A percentile compares a stretch with the other conserved stretches of the same genome.
Evolutionary conservation across 495 filamentous ascomycete genomes (phyloP).

Genomic region (Aspergillus kassunensis): DNA sequence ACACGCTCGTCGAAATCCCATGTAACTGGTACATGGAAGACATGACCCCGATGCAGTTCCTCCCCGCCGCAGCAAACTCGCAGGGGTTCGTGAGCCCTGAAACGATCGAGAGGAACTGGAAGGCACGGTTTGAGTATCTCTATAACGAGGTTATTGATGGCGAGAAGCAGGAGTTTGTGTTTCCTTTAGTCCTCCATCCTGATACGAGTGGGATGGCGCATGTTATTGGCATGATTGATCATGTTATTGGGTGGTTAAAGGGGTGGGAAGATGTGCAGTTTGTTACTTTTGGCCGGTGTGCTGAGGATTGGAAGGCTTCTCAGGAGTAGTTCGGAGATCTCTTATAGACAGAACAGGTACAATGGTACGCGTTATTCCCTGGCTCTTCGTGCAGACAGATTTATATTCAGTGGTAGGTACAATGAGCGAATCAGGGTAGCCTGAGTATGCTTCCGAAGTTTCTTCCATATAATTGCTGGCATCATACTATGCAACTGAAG

Average conservation of each 20-base stretch:
- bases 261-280: constrained; percentile 39
- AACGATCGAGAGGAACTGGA: constrained; percentile 46
- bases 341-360: too few species aligned
- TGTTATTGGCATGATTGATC: constrained; percentile 48
- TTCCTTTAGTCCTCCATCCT: constrained; percentile 45
- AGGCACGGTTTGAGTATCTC: constrained; percentile 34
- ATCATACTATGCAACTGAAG: too few species aligned
- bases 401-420: too few species aligned
- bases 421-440: too few species aligned
- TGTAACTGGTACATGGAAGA: constrained; percentile 48
- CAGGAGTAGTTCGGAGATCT: too few species aligned
- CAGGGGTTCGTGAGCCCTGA: constrained; percentile 45
- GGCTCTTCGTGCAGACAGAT: too few species aligned
- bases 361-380: too few species aligned
- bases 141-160: constrained; percentile 20
- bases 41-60: constrained; percentile 45
- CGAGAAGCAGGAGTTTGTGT: constrained; percentile 19
- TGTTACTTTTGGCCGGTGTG: constrained; percentile 15
- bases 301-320: constrained; percentile 5
- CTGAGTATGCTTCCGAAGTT: too few species aligned
- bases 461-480: too few species aligned
- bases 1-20: constrained; percentile 42
- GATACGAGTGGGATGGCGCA: constrained; percentile 52
- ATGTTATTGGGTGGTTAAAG: constrained; percentile 45
- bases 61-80: constrained; percentile 39